These are phyloP conservation scores for Phialophora tarda DNA, from an alignment of 2,329 filamentous ascomycete genomes.

Conservation along the genomic window DNA sequence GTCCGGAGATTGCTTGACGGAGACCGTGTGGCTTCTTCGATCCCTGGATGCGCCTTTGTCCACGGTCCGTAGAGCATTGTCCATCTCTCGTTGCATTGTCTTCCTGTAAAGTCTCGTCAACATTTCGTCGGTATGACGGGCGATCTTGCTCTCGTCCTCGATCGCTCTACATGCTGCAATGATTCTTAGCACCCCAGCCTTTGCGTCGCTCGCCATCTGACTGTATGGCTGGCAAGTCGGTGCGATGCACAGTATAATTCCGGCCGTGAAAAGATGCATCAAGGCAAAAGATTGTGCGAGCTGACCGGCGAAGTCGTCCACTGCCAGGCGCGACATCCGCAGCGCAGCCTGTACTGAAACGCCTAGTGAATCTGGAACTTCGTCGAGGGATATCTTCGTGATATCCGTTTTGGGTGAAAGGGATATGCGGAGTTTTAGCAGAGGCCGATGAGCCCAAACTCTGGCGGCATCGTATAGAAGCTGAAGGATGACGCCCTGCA, in stretches of 20 bases:
- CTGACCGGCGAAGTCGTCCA: slow-evolving; percentile 41
- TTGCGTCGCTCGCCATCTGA: slow-evolving; percentile 41
- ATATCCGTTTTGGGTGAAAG: slow-evolving; percentile 13
- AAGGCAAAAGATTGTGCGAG: slow-evolving; percentile 39
- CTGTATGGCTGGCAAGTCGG: slow-evolving; percentile 43
- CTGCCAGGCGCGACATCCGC: slow-evolving; percentile 42
- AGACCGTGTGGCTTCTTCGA: not conserved
- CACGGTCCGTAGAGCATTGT: slow-evolving; percentile 23
- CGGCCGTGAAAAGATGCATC: slow-evolving; percentile 39
- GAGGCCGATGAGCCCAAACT: slow-evolving; percentile 39
- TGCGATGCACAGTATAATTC: slow-evolving; percentile 42
- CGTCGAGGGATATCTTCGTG: slow-evolving; percentile 9
- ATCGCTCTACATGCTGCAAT: slow-evolving; percentile 40
- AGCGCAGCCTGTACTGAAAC: slow-evolving; percentile 41
- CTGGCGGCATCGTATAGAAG: slow-evolving; percentile 41
- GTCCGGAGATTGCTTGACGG: slow-evolving; percentile 12
- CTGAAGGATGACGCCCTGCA: slow-evolving; percentile 39
- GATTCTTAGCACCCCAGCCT: slow-evolving; percentile 43
- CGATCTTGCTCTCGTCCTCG: slow-evolving; percentile 40
- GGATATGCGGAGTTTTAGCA: slow-evolving; percentile 38
- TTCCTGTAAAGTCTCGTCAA: slow-evolving; percentile 42
- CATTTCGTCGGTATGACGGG: slow-evolving; percentile 41
- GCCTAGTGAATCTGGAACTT: slow-evolving; percentile 24
- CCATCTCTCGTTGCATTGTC: slow-evolving; percentile 38
- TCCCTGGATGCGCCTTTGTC: slow-evolving; percentile 14